These are phyloP conservation scores for Lenwebbia sp. DNA, from an alignment of 345 rosid genomes.

Conservation along the genomic window DNA sequence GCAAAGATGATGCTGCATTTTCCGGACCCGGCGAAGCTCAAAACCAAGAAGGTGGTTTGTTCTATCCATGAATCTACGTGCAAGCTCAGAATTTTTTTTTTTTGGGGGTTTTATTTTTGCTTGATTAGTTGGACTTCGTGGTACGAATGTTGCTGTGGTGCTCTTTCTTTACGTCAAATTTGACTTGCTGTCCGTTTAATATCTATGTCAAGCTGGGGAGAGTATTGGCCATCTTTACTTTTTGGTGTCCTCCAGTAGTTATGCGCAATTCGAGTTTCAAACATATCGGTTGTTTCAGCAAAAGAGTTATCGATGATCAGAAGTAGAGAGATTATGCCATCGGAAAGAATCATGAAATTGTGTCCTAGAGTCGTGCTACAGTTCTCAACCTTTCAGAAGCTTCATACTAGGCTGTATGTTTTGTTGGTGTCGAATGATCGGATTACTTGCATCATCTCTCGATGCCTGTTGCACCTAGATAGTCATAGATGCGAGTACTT, in stretches of 20 bases:
- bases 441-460: not conserved
- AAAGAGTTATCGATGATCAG: not conserved
- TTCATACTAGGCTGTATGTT: not conserved
- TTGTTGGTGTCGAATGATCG: not conserved
- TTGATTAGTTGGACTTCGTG: not conserved
- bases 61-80: not conserved
- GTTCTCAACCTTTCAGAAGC: not conserved
- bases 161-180: not conserved
- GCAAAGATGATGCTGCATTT: slow-evolving; percentile 43
- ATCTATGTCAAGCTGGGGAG: not conserved
- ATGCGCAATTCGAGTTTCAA: not conserved
- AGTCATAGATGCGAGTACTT: not conserved
- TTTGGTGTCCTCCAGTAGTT: not conserved
- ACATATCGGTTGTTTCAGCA: not conserved
- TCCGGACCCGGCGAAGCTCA: slow-evolving; percentile 28
- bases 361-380: not conserved
- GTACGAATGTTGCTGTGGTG: not conserved
- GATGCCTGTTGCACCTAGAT: not conserved
- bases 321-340: not conserved
- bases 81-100: not conserved
- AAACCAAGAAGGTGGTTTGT: slow-evolving; percentile 26
- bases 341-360: not conserved
- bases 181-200: not conserved
- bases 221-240: not conserved
- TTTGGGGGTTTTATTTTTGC: not conserved